Conservation (phyloP, 306 rosid species). For the Vigna nakashimae region DNA sequence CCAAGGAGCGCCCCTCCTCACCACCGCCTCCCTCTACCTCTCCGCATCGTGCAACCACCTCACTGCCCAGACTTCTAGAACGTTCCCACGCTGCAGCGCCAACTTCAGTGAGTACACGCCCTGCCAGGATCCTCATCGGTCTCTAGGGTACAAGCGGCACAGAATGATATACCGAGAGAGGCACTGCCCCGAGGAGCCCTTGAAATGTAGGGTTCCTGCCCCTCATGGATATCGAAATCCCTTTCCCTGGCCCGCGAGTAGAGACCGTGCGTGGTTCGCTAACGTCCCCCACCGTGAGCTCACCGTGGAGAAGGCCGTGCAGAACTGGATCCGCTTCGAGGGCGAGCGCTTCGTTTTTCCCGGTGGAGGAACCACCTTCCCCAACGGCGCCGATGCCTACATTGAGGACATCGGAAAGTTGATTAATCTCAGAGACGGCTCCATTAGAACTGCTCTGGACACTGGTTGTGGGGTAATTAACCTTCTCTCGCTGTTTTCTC, state of each 20-base stretch:
- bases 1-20: constrained; percentile 3
- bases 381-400: constrained; percentile 79
- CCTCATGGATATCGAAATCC: constrained; percentile 73
- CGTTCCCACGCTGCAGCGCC: constrained; percentile 56
- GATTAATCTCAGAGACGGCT: constrained; percentile 70
- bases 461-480: constrained; percentile 88
- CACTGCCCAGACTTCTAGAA: not conserved
- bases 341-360: constrained; percentile 75
- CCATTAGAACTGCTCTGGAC: constrained; percentile 85
- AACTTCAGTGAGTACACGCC: constrained; percentile 83
- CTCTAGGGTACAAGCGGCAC: constrained; percentile 51
- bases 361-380: constrained; percentile 94
- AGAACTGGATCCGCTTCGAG: constrained; percentile 80
- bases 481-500: not conserved
- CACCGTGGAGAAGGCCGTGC: constrained; percentile 93
- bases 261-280: constrained; percentile 78
- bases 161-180: constrained; percentile 79
- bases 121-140: constrained; percentile 64
- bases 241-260: constrained; percentile 76
- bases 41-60: not conserved
- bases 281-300: constrained; percentile 83
- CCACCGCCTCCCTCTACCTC: constrained; percentile 45
- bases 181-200: constrained; percentile 62
- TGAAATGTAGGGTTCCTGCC: constrained; percentile 76
- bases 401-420: constrained; percentile 74